Evolutionary conservation across 2,329 filamentous ascomycete species (phyloP).

Genomic region (Fusarium sp.): DNA sequence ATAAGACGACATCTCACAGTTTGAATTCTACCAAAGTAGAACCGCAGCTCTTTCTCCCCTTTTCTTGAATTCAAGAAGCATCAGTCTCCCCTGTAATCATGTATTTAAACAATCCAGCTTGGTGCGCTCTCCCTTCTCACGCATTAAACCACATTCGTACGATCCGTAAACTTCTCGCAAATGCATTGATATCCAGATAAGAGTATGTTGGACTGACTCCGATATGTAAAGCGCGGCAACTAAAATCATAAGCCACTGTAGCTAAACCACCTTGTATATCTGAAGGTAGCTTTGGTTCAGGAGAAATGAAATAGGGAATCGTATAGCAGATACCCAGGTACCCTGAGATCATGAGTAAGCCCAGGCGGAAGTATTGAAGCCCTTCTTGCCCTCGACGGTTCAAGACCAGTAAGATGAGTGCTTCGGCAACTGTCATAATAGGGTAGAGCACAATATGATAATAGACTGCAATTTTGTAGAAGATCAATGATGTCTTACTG

Average conservation of each 20-base stretch:
- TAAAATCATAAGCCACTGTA: background rate
- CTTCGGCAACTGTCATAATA: background rate
- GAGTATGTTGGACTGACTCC: background rate
- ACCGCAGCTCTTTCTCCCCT: too few species aligned
- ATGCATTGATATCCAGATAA: background rate
- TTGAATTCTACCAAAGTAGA: too few species aligned
- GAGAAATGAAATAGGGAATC: background rate
- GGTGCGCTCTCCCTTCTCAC: background rate
- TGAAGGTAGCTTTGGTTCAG: background rate
- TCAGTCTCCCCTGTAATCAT: too few species aligned
- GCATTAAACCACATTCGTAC: background rate
- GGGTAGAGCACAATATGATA: background rate
- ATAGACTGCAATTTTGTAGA: background rate
- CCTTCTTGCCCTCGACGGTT: background rate
- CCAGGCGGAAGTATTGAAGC: background rate
- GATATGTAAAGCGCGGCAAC: background rate
- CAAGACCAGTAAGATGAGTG: background rate
- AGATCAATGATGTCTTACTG: background rate
- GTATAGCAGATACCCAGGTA: background rate
- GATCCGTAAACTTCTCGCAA: background rate
- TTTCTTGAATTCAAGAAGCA: too few species aligned
- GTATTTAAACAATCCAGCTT: too few species aligned
- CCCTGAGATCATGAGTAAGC: background rate
- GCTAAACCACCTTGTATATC: background rate
- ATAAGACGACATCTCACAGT: too few species aligned